Evolutionary conservation across 768 basidiomycete species (phyloP), one percentile per base, ranked within the genome.

Genomic region (Xerocomus spinulosus): DNA sequence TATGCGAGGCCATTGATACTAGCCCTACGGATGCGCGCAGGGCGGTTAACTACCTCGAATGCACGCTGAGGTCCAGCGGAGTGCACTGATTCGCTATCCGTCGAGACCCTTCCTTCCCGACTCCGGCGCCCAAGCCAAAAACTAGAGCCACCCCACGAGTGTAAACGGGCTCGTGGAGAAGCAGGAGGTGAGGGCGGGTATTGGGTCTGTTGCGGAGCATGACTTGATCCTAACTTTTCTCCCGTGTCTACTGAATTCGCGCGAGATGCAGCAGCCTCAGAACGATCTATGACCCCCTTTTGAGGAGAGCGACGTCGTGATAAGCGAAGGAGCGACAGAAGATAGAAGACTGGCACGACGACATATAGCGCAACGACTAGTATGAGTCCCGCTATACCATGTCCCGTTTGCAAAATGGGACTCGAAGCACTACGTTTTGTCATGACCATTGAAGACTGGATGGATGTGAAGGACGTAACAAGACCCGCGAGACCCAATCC

Each of bases 341-440:
- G 49, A 48, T 62, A 65, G 52, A 71, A 52, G 53, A 70, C 43
- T 29, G 80, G 83, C 15, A 80, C 52, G 34, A 80, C 33, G 26
- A 66, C 70, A 60, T 87, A 90, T 18, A 89, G 67, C 32, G 72
- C 73, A 33, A 79, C 49, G 60, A 85, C 86, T 14, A 91, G 74
- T 15, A 75, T 76, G 35, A 90, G 67, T 28, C 85, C 84, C 1
- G 77, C 81, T 60, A 74, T 71, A 26, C 83, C 79, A 58, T 91
- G 89, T 8, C 64, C 60, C 2, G 88, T 89, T 49, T 68, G 71
- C 37, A 89, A 73, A 49, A 67, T 42, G 32, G 42, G 44, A 34
- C 61, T 55, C 25, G 70, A 60, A 13, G 52, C 42, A 38, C 68
- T 59, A 38, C 72, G 70, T 53, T 67, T 73, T 35, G 61, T 46